Conservation (phyloP, 2,329 filamentous ascomycete species). For the Dryadomyces quercivorus region DNA sequence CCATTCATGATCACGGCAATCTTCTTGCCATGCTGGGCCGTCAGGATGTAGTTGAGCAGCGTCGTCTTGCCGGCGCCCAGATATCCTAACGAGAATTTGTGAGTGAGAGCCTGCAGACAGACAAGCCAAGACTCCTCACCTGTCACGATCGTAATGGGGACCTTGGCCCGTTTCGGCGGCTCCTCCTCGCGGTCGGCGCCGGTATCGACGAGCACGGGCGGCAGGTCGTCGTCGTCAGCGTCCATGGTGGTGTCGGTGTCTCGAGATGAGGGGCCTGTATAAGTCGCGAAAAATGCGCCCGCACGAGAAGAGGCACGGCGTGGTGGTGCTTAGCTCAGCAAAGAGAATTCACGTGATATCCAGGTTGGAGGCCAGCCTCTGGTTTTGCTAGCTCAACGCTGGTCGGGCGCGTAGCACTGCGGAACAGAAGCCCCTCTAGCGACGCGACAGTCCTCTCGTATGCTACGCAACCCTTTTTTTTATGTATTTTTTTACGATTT, state of each 20-base stretch:
- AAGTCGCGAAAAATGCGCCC: neutral
- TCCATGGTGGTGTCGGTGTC: slow-evolving; percentile 34
- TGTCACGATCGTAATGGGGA: slow-evolving; percentile 77
- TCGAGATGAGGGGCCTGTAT: neutral
- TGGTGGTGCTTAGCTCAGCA: neutral
- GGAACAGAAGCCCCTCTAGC: neutral
- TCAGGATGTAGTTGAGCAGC: slow-evolving; percentile 88
- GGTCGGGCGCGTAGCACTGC: neutral
- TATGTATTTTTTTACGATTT: too few relatives aligned
- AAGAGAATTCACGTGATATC: neutral
- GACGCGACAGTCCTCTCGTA: neutral
- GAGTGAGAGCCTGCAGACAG: too few relatives aligned
- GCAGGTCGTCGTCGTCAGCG: slow-evolving; percentile 49
- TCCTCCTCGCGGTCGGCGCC: slow-evolving; percentile 14
- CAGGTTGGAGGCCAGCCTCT: too few relatives aligned
- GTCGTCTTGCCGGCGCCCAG: slow-evolving; percentile 94
- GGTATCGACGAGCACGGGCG: slow-evolving; percentile 50
- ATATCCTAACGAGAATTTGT: too few relatives aligned
- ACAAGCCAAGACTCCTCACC: slow-evolving; percentile 31
- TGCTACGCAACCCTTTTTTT: too few relatives aligned
- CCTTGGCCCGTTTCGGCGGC: slow-evolving; percentile 47
- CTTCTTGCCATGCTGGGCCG: slow-evolving; percentile 90
- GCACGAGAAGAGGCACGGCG: too few relatives aligned
- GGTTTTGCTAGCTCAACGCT: neutral
- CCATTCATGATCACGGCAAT: slow-evolving; percentile 97